Evolutionary conservation across 2,329 filamentous ascomycete genomes (phyloP).

Genomic region (Phaeosphaeriaceae sp.): DNA sequence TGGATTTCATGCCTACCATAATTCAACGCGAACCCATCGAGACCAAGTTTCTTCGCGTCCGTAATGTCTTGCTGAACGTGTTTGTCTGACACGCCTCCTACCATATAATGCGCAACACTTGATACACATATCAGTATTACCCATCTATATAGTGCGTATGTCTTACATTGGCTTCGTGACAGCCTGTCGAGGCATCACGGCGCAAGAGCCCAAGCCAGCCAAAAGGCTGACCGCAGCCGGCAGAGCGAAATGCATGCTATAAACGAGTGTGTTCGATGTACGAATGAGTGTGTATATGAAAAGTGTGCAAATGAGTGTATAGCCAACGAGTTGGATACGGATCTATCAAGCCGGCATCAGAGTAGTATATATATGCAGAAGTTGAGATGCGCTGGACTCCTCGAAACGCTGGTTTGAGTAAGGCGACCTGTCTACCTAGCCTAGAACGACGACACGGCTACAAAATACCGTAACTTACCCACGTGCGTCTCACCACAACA

Average conservation of each 20-base stretch:
- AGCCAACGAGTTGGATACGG: background rate
- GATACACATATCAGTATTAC: slow-evolving; percentile 2
- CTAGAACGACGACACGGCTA: background rate
- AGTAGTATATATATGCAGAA: background rate
- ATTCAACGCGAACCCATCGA: slow-evolving; percentile 47
- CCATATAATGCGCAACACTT: slow-evolving; percentile 35
- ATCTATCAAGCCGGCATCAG: background rate
- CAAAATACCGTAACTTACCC: background rate
- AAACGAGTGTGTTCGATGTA: background rate
- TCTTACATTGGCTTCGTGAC: slow-evolving; percentile 8
- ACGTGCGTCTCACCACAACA: background rate
- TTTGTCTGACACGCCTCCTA: slow-evolving; percentile 24
- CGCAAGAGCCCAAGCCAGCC: slow-evolving; percentile 7
- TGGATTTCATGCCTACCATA: slow-evolving; percentile 23
- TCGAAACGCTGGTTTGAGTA: background rate
- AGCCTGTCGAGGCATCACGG: slow-evolving; percentile 1
- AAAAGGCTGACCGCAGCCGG: slow-evolving; percentile 6
- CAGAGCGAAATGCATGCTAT: slow-evolving; percentile 12
- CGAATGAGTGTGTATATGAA: too few species aligned
- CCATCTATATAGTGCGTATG: background rate
- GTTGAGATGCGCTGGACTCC: background rate
- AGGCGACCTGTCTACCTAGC: background rate
- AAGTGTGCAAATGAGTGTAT: background rate
- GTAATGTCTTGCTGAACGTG: slow-evolving; percentile 34
- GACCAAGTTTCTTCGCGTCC: slow-evolving; percentile 36